These are phyloP conservation scores for Talaromyces sp. DNA, from an alignment of 2,329 filamentous ascomycete genomes.

Conservation along the genomic window DNA sequence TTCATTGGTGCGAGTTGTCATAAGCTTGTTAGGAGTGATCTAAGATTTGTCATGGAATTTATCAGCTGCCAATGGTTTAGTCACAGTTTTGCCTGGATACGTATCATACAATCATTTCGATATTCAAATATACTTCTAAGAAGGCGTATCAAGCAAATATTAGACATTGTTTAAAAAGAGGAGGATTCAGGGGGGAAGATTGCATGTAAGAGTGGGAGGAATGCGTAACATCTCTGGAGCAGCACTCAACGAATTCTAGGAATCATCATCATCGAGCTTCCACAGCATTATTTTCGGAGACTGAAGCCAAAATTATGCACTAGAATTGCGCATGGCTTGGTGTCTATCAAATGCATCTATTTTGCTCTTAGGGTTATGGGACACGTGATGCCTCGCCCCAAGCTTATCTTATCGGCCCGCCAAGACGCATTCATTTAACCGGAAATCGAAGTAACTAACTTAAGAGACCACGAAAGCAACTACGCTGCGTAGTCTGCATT, in stretches of 20 bases:
- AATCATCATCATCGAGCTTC: neutral
- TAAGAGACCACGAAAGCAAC: slow-evolving; percentile 1
- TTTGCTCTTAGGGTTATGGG: neutral
- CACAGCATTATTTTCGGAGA: no score
- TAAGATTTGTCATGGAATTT: neutral
- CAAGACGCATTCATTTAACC: slow-evolving; percentile 1
- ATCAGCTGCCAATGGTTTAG: neutral
- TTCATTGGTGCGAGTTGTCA: neutral
- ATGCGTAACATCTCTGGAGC: neutral
- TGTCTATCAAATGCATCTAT: neutral
- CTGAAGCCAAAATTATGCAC: neutral
- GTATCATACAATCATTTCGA: neutral
- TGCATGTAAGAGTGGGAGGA: neutral
- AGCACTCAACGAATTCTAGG: neutral
- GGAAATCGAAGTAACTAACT: neutral
- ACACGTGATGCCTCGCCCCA: neutral
- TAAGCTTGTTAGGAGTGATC: neutral
- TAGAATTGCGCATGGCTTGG: neutral
- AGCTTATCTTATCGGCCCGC: slow-evolving; percentile 8
- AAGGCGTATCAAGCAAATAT: neutral
- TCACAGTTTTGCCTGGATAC: neutral
- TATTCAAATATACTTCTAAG: no score
- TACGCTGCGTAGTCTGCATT: neutral
- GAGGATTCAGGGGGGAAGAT: neutral
- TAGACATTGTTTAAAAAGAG: neutral